A percentile compares a stretch with the other conserved stretches of the same genome.
Evolutionary conservation across 768 basidiomycete genomes (phyloP).

Genomic region (Xerocomellus chrysenteron): DNA sequence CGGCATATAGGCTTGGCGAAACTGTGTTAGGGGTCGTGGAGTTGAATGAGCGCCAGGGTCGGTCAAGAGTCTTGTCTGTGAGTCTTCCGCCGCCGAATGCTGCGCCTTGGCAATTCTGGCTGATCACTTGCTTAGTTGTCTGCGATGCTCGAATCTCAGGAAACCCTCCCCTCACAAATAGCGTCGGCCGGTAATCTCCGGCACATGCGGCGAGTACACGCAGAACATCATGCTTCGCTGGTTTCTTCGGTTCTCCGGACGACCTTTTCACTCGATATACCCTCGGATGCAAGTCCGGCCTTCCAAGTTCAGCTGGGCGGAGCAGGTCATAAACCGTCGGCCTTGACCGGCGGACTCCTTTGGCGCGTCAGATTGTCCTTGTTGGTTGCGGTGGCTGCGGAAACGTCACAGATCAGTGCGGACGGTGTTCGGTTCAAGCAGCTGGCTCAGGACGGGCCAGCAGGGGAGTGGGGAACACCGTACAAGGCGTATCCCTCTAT

Average conservation of each 20-base stretch:
- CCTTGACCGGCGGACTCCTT: constrained; percentile 67
- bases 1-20: constrained; percentile 89
- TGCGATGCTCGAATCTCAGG: constrained; percentile 87
- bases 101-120: background rate
- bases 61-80: constrained; percentile 83
- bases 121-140: constrained; percentile 58
- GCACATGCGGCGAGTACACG: constrained; percentile 72
- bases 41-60: constrained; percentile 69
- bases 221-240: constrained; percentile 82
- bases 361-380: constrained; percentile 89
- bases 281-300: constrained; percentile 85
- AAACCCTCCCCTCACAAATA: constrained; percentile 68
- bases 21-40: constrained; percentile 88
- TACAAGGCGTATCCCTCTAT: constrained; percentile 60
- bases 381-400: constrained; percentile 70
- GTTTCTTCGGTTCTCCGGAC: constrained; percentile 70
- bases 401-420: constrained; percentile 42
- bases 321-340: constrained; percentile 18
- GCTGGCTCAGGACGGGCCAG: constrained; percentile 54
- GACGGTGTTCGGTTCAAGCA: constrained; percentile 55
- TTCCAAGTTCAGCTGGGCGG: constrained; percentile 66
- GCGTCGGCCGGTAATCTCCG: constrained; percentile 46
- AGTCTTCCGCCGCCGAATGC: constrained; percentile 15
- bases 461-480: constrained; percentile 71
- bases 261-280: constrained; percentile 89